A percentile compares a stretch with the other conserved stretches of the same genome.
Evolutionary conservation across 371 early-diverging fungal genomes (phyloP).

Genomic region (Rhizopus microsporus): DNA sequence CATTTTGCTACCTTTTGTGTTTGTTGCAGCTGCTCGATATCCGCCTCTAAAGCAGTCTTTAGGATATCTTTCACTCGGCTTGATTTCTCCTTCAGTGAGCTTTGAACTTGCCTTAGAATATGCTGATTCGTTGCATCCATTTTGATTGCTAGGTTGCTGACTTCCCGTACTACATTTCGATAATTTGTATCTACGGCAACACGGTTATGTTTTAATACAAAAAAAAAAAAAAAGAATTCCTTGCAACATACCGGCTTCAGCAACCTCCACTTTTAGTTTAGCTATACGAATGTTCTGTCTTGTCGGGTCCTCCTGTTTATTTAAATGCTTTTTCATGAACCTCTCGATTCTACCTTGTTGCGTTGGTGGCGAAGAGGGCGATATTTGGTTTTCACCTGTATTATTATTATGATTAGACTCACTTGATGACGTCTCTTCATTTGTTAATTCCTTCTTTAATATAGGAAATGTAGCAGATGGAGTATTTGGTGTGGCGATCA

Average conservation of each 20-base stretch:
- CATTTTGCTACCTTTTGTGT: conserved; percentile 10
- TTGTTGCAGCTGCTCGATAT: conserved; percentile 12
- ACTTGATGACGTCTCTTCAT: neutral
- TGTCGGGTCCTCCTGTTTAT: conserved; percentile 24
- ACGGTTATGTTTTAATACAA: neutral
- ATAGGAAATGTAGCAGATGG: conserved; percentile 4
- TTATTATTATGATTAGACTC: neutral
- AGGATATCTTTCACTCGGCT: conserved; percentile 15
- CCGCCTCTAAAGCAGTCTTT: conserved; percentile 14
- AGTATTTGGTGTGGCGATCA: conserved; percentile 15
- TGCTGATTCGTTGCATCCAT: conserved; percentile 25
- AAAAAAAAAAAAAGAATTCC: too few relatives aligned
- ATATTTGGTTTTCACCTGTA: neutral
- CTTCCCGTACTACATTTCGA: conserved; percentile 32
- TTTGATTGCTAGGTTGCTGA: conserved; percentile 21
- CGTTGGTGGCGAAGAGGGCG: conserved; percentile 3
- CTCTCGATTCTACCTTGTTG: conserved; percentile 30
- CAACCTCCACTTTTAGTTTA: conserved; percentile 32
- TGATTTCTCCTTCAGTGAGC: conserved; percentile 18
- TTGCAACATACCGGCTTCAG: conserved; percentile 28
- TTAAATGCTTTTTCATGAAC: conserved; percentile 28
- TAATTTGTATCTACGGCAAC: conserved; percentile 22
- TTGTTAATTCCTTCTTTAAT: conserved; percentile 1
- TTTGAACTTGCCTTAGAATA: conserved; percentile 22
- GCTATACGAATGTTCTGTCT: conserved; percentile 23